A percentile compares a stretch with the other conserved stretches of the same genome.
Conservation (phyloP, 2,329 filamentous ascomycete species). For the Neospermospora avenae region DNA sequence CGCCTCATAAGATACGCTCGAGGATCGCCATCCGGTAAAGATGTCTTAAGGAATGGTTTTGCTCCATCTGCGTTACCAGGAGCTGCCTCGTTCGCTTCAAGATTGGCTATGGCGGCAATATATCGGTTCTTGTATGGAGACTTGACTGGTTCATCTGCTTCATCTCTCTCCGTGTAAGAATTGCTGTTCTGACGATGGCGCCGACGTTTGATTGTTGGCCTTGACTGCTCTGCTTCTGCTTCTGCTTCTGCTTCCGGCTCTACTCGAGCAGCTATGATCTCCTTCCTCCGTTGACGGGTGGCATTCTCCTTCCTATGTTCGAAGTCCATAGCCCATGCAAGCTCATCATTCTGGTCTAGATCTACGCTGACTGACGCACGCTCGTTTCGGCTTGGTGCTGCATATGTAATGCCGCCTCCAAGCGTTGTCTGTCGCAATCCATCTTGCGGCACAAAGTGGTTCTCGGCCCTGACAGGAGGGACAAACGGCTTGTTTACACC, state of each 20-base stretch:
- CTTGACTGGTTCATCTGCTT: neutral
- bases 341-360: conserved; percentile 18
- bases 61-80: neutral
- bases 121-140: conserved; percentile 34
- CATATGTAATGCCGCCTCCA: neutral
- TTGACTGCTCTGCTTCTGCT: neutral
- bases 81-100: conserved; percentile 13
- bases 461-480: conserved; percentile 15
- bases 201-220: neutral
- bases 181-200: neutral
- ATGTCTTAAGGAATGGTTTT: conserved; percentile 20
- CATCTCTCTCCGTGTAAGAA: neutral
- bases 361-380: neutral
- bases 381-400: neutral
- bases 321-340: conserved; percentile 35
- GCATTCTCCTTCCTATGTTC: conserved; percentile 33
- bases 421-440: conserved; percentile 23
- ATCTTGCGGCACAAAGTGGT: conserved; percentile 5
- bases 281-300: conserved; percentile 29
- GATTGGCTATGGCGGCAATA: conserved; percentile 27
- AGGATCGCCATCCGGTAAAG: conserved; percentile 32
- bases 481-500: conserved; percentile 28
- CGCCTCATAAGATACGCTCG: conserved; percentile 33
- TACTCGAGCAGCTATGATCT: conserved; percentile 21
- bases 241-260: conserved; percentile 7